Conservation (phyloP, 768 basidiomycete genomes). For the Leucosporidium yakuticum region DNA sequence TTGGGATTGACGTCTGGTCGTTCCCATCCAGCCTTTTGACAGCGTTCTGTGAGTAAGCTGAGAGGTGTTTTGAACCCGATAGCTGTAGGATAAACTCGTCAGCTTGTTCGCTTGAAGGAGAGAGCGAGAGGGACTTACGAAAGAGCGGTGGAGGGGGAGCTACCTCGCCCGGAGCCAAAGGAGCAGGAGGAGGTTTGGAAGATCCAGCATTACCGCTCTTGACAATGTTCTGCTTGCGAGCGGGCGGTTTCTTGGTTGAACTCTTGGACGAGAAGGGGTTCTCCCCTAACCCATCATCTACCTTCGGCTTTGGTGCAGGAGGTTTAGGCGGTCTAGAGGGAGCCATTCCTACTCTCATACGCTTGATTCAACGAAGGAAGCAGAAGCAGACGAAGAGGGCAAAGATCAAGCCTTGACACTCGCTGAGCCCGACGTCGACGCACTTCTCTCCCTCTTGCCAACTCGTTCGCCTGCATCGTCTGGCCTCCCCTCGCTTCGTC, state of each 20-base stretch:
- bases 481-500: too few relatives aligned
- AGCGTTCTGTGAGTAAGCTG: constrained; percentile 75
- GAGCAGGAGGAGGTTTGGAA: constrained; percentile 3
- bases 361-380: too few relatives aligned
- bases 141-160: constrained; percentile 29
- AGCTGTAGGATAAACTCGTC: constrained; percentile 4
- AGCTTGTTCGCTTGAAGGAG: background rate
- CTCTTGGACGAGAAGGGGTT: background rate
- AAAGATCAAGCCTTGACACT: too few relatives aligned
- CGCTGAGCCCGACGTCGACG: too few relatives aligned
- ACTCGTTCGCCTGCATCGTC: too few relatives aligned
- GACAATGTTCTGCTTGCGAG: constrained; percentile 18
- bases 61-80: constrained; percentile 75
- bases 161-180: constrained; percentile 21
- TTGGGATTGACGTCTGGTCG: constrained; percentile 74
- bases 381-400: too few relatives aligned
- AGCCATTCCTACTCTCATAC: too few relatives aligned
- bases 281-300: background rate
- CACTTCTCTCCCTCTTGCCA: too few relatives aligned
- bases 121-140: background rate
- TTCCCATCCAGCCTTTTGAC: constrained; percentile 86
- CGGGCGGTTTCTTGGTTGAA: background rate
- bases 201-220: constrained; percentile 20
- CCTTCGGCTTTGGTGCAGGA: background rate
- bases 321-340: too few relatives aligned